These are phyloP conservation scores for Quercus ilex DNA, from an alignment of 306 rosid genomes.

Conservation along the genomic window DNA sequence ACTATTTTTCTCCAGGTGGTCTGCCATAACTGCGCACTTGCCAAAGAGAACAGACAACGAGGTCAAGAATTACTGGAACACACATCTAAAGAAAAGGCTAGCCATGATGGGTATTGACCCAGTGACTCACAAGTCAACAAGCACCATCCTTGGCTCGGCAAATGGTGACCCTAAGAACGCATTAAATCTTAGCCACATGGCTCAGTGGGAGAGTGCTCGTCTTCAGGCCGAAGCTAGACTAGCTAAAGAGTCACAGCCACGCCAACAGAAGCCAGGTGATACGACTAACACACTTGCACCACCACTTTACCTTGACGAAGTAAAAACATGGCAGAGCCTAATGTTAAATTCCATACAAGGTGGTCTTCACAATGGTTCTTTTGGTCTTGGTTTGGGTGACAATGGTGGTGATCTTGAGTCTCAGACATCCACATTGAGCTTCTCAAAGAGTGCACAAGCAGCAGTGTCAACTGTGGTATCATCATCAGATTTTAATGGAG, in stretches of 20 bases:
- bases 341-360: not conserved
- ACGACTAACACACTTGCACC: not conserved
- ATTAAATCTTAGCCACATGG: constrained; percentile 20
- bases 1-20: not conserved
- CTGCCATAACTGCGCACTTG: constrained; percentile 17
- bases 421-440: too few relatives aligned
- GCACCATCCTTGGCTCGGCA: not conserved
- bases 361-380: not conserved
- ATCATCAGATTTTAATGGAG: too few relatives aligned
- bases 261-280: not conserved
- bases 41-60: constrained; percentile 24
- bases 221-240: constrained; percentile 25
- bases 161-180: constrained; percentile 3
- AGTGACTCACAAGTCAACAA: constrained; percentile 21
- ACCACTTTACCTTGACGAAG: not conserved
- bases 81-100: constrained; percentile 16
- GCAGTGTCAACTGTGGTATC: too few relatives aligned
- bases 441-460: too few relatives aligned
- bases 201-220: constrained; percentile 26
- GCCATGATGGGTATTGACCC: constrained; percentile 18
- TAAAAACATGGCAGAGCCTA: constrained; percentile 15
- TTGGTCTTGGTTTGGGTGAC: not conserved
- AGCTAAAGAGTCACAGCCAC: not conserved
- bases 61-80: constrained; percentile 26
- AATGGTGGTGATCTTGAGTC: not conserved